A percentile compares a stretch with the other conserved stretches of the same genome.
Evolutionary conservation across 257 asterid species (phyloP).

Genomic region (Nicotiana sylvestris): DNA sequence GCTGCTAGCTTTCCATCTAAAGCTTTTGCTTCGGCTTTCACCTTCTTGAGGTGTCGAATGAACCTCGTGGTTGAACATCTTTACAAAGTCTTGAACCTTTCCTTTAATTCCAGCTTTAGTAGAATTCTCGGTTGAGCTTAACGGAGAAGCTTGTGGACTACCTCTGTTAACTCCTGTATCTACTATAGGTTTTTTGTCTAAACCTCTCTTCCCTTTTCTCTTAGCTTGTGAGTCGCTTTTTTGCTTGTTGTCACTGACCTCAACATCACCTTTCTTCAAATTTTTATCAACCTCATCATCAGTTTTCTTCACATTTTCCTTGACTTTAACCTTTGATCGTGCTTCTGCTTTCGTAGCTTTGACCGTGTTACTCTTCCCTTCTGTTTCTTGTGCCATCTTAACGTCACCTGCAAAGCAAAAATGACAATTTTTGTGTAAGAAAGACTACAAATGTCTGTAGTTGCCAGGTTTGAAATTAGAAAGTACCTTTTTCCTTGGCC

Average conservation of each 20-base stretch:
- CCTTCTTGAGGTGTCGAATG: conserved; percentile 31
- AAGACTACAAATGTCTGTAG: neutral
- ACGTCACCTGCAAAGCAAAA: conserved; percentile 28
- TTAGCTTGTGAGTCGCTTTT: neutral
- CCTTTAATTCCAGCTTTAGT: conserved; percentile 43
- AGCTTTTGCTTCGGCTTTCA: conserved; percentile 32
- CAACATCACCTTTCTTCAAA: conserved; percentile 33
- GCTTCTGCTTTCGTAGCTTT: conserved; percentile 21
- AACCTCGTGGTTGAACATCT: conserved; percentile 59
- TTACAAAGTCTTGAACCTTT: conserved; percentile 72
- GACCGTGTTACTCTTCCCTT: conserved; percentile 25
- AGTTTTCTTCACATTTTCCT: conserved; percentile 35
- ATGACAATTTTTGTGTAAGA: neutral
- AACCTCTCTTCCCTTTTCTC: conserved; percentile 9
- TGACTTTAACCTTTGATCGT: conserved; percentile 9
- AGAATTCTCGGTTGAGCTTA: conserved; percentile 20
- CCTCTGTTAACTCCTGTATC: conserved; percentile 19
- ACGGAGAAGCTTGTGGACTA: conserved; percentile 19
- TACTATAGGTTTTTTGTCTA: conserved; percentile 16
- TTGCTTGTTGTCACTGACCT: neutral
- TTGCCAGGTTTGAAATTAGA: neutral
- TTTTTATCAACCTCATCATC: conserved; percentile 14
- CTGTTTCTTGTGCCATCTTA: conserved; percentile 9
- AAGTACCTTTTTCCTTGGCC: conserved; percentile 37
- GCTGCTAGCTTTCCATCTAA: conserved; percentile 34